A percentile compares a stretch with the other conserved stretches of the same genome.
Conservation (phyloP, 768 basidiomycete genomes). For the Tylopilus cervinicoccineus region DNA sequence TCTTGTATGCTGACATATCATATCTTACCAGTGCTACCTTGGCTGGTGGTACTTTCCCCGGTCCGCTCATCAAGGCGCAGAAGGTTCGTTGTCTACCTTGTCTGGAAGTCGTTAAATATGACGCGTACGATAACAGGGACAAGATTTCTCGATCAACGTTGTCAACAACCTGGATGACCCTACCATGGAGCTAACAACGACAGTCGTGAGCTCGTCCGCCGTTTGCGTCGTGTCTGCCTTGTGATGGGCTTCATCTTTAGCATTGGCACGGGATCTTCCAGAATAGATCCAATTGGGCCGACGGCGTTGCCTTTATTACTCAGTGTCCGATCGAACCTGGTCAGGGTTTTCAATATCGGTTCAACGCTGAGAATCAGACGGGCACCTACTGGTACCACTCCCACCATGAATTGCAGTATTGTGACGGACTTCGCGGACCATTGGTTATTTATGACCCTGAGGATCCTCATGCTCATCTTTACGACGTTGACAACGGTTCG, state of each 20-base stretch:
- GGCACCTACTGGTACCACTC: conserved; percentile 52
- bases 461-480: conserved; percentile 39
- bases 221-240: not conserved
- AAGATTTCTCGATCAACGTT: conserved; percentile 35
- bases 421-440: conserved; percentile 41
- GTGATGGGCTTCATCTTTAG: conserved; percentile 9
- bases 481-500: conserved; percentile 46
- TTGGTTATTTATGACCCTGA: conserved; percentile 44
- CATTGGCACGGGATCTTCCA: conserved; percentile 36
- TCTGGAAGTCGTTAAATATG: not conserved
- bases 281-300: conserved; percentile 31
- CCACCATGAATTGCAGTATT: conserved; percentile 37
- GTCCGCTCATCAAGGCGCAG: conserved; percentile 41
- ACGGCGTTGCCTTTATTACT: conserved; percentile 41
- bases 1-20: not conserved
- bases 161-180: conserved; percentile 30
- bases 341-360: conserved; percentile 39
- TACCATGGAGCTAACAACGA: conserved; percentile 33
- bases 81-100: conserved; percentile 31
- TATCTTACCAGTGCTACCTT: conserved; percentile 34
- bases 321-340: conserved; percentile 43
- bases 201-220: conserved; percentile 29
- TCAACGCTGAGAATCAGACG: conserved; percentile 35
- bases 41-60: conserved; percentile 46
- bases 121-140: conserved; percentile 24